Percentiles rank a stretch among this genome's conserved stretches.
These are phyloP conservation scores for Olyra latifolia DNA, from an alignment of 176 grass and related monocot species.

Conservation along the genomic window DNA sequence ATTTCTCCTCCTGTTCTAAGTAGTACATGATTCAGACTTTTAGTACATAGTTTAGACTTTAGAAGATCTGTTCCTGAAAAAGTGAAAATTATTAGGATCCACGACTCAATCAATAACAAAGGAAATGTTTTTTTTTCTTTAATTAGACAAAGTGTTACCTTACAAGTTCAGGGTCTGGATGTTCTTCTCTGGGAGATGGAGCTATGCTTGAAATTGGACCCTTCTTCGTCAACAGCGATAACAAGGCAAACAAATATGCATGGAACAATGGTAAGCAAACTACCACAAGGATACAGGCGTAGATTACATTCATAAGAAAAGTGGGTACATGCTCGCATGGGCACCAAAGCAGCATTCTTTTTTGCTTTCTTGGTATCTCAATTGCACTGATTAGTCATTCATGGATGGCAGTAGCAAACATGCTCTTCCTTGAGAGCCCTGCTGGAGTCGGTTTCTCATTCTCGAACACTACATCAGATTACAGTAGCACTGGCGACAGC, in stretches of 20 bases:
- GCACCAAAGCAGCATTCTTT: not conserved
- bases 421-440: conserved; percentile 63
- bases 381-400: conserved; percentile 15
- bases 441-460: conserved; percentile 66
- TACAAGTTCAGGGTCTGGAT: conserved; percentile 55
- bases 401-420: conserved; percentile 50
- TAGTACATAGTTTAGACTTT: not conserved
- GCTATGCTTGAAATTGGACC: conserved; percentile 67
- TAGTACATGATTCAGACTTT: too few species aligned
- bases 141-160: conserved; percentile 7
- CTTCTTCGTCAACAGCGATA: conserved; percentile 53
- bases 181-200: conserved; percentile 56
- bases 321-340: not conserved
- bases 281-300: not conserved
- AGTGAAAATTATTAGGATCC: not conserved
- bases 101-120: not conserved
- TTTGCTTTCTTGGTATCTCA: conserved; percentile 8
- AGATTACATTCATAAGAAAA: not conserved
- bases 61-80: not conserved
- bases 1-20: not conserved
- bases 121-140: not conserved
- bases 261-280: conserved; percentile 54
- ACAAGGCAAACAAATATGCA: conserved; percentile 48
- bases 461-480: conserved; percentile 51
- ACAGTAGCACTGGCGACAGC: conserved; percentile 41